These are phyloP conservation scores for Magnolia officinalis DNA, from an alignment of 164 flowering plant genomes.

Conservation along the genomic window DNA sequence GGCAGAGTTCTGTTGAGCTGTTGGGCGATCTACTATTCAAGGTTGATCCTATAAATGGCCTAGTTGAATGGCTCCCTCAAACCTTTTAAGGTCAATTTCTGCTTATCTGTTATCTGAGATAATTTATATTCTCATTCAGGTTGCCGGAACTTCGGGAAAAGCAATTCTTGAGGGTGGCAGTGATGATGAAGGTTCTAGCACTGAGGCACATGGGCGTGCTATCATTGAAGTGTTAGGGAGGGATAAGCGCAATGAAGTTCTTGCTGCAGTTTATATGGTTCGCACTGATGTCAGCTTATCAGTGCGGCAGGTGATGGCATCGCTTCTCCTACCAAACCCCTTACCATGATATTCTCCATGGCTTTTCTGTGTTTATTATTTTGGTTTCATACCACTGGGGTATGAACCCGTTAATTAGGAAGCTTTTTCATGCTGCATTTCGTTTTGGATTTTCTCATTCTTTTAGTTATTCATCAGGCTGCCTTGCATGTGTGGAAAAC, in stretches of 20 bases:
- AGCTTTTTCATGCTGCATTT: background rate
- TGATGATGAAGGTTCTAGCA: constrained; percentile 99
- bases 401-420: background rate
- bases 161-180: constrained; percentile 99
- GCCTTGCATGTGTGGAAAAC: constrained; percentile 99
- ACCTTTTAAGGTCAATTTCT: background rate
- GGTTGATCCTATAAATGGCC: constrained; percentile 32
- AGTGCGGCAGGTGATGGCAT: constrained; percentile 81
- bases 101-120: constrained; percentile 1
- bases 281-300: constrained; percentile 92
- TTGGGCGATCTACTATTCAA: constrained; percentile 95
- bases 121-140: constrained; percentile 39
- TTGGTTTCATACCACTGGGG: background rate
- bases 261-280: constrained; percentile 99
- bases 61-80: background rate
- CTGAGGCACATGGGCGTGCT: constrained; percentile 99
- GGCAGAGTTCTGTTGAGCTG: constrained; percentile 97
- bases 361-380: background rate
- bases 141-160: constrained; percentile 99
- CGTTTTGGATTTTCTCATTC: background rate
- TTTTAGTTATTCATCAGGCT: constrained; percentile 49
- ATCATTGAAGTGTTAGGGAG: constrained; percentile 93
- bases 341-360: background rate
- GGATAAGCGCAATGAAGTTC: constrained; percentile 95
- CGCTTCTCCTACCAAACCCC: background rate